A percentile compares a stretch with the other conserved stretches of the same genome.
These are phyloP conservation scores for Russula sp. DNA, from an alignment of 768 basidiomycete species.

Conservation along the genomic window DNA sequence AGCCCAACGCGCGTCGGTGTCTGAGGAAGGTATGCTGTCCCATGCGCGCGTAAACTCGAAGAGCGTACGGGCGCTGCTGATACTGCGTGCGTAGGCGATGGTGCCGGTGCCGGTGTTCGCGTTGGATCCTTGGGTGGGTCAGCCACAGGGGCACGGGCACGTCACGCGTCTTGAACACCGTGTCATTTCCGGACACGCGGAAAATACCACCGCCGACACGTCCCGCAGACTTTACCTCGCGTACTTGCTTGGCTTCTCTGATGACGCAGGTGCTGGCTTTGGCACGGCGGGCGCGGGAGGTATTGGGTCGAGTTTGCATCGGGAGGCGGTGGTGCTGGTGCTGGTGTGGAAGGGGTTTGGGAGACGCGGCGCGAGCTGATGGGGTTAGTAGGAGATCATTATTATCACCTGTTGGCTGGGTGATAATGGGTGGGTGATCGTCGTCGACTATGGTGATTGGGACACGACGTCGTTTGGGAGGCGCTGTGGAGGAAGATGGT, in stretches of 20 bases:
- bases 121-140: background rate
- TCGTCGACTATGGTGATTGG: conserved; percentile 60
- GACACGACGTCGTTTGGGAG: conserved; percentile 50
- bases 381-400: conserved; percentile 23
- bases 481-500: conserved; percentile 1
- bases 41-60: conserved; percentile 65
- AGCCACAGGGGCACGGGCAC: background rate
- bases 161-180: conserved; percentile 47
- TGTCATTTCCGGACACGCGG: conserved; percentile 57
- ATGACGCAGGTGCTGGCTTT: conserved; percentile 39
- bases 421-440: conserved; percentile 6
- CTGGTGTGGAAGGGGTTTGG: background rate
- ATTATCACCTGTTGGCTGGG: conserved; percentile 7
- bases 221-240: conserved; percentile 42
- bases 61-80: conserved; percentile 36
- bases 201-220: conserved; percentile 73
- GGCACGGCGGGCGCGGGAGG: conserved; percentile 19
- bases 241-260: conserved; percentile 55
- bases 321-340: background rate
- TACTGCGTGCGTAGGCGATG: conserved; percentile 13
- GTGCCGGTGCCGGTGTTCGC: background rate
- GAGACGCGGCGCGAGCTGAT: conserved; percentile 28
- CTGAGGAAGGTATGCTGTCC: conserved; percentile 40
- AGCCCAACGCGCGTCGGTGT: conserved; percentile 51
- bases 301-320: conserved; percentile 14